phyloP scores from a whole-genome alignment of 768 basidiomycete genomes.

The Pleurotus eryngii region DNA sequence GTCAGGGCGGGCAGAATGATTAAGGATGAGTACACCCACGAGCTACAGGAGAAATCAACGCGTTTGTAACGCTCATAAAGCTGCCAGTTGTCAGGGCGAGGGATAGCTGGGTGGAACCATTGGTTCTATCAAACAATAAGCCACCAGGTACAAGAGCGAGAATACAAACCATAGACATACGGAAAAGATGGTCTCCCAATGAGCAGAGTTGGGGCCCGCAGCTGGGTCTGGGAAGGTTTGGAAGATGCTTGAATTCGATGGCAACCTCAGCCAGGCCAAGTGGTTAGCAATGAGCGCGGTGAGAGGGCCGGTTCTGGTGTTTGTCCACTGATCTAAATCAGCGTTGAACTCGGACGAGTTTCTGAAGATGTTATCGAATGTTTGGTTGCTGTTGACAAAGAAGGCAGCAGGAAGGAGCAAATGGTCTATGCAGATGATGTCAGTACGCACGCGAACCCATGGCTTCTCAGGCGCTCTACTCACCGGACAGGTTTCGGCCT shows the following conservation, averaged over 20 bases:
- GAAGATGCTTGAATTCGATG: slow-evolving; percentile 18
- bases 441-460: background rate
- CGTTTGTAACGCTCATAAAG: slow-evolving; percentile 23
- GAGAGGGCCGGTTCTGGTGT: slow-evolving; percentile 15
- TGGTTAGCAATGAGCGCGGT: slow-evolving; percentile 13
- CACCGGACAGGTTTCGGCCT: background rate
- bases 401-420: slow-evolving; percentile 9
- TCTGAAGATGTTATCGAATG: slow-evolving; percentile 11
- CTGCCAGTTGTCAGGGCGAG: slow-evolving; percentile 23
- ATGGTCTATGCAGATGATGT: slow-evolving; percentile 11
- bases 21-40: slow-evolving; percentile 26
- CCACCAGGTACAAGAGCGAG: no score
- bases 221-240: slow-evolving; percentile 21
- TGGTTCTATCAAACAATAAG: background rate
- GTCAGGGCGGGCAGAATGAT: background rate
- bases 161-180: slow-evolving; percentile 13
- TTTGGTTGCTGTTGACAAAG: slow-evolving; percentile 16
- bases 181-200: slow-evolving; percentile 27
- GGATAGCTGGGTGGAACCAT: slow-evolving; percentile 17
- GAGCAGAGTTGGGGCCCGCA: slow-evolving; percentile 22
- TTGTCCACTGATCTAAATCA: slow-evolving; percentile 17
- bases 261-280: slow-evolving; percentile 23
- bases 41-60: slow-evolving; percentile 24
- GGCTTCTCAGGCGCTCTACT: background rate
- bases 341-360: background rate